Evolutionary conservation across 139 green algal genomes (phyloP), one percentile per base, ranked within the genome.

Genomic region (Haematococcus lacustris): DNA sequence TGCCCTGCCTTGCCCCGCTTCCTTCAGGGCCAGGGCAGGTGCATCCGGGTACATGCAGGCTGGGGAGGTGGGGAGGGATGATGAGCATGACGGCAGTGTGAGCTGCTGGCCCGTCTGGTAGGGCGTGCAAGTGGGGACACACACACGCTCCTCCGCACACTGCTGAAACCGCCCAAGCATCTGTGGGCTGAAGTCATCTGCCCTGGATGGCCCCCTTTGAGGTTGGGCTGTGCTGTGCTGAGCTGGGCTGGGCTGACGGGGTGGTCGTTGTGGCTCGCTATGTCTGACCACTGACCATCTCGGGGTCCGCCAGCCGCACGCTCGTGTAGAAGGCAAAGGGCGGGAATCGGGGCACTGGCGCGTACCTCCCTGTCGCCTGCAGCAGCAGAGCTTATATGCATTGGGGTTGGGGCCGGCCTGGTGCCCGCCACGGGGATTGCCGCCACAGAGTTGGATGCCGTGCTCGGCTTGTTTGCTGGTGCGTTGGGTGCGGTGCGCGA

Each of bases 311-410:
- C 17, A 95, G 82, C 38, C 91, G 79, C 1, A 93, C 81, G 2
- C 86, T 77, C 1, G 70, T 86, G 78, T 96, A 97, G 61, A 97
- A 97, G 21, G 84, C 74, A 34, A 97, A 92, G 9, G 93, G 89
- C 7, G 81, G 68, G 78, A 90, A 87, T 37, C 82, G 80, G 13
- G 93, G 90, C 35, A 85, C 71, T 4, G 91, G 89, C 28, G 89
- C 86, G 69, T 90, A 93, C 35, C 85, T 70, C 9, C 9, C 23
- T 50, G 34, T 6, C 9, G 28, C 30, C 34, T 35, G 26, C 7
- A 51, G 30, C 23, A 50, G 35, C 51, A 89, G n/a, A n/a, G n/a
- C n/a, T n/a, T n/a, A n/a, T n/a, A n/a, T n/a, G n/a, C n/a, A n/a
- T n/a, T n/a, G n/a, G n/a, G n/a, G n/a, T n/a, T n/a, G n/a, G n/a